Evolutionary conservation across 352 stramenopile species (phyloP).

Genomic region (Globisporangium perplexum): DNA sequence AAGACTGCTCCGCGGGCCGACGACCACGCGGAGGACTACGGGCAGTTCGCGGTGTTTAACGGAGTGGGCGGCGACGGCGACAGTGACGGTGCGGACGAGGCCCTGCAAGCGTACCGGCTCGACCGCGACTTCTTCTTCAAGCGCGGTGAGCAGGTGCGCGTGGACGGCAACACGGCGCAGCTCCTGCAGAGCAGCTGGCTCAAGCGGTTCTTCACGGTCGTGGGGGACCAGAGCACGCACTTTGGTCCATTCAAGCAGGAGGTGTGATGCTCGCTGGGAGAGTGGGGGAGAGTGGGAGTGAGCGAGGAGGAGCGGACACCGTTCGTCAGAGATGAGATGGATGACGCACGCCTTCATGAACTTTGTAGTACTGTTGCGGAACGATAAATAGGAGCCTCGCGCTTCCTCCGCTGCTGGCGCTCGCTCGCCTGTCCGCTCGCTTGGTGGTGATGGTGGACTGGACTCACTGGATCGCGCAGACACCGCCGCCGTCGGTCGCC

Average conservation of each 20-base stretch:
- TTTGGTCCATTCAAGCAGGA: neutral
- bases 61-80: conserved; percentile 4
- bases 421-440: neutral
- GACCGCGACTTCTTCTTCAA: neutral
- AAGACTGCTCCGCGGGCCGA: conserved; percentile 33
- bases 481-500: neutral
- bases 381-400: neutral
- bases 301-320: no score
- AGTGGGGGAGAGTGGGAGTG: no score
- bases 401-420: no score
- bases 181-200: conserved; percentile 5
- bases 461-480: conserved; percentile 9
- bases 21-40: conserved; percentile 46
- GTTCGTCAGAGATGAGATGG: neutral
- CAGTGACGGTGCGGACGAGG: neutral
- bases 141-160: neutral
- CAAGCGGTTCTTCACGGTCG: conserved; percentile 3
- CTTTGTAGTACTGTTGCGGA: neutral
- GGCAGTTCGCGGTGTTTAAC: conserved; percentile 36
- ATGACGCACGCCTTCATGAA: neutral
- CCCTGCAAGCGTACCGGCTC: neutral
- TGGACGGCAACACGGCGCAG: conserved; percentile 6
- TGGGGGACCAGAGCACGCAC: conserved; percentile 3
- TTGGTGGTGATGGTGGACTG: neutral
- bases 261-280: neutral